phyloP scores from a whole-genome alignment of 805 yeast species.

The Grigorovia jiainica region DNA sequence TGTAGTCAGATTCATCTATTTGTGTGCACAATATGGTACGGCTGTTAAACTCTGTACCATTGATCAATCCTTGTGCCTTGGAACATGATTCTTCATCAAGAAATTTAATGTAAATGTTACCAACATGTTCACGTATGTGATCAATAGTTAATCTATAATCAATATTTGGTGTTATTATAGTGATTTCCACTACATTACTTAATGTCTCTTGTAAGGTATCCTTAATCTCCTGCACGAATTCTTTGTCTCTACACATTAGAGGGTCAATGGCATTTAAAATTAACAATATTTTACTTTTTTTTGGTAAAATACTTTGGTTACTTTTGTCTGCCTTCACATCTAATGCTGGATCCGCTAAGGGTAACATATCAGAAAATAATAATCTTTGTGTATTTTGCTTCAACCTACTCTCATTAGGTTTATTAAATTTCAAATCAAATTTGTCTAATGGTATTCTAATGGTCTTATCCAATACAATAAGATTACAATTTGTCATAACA shows the following conservation, averaged over 20 bases:
- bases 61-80: conserved; percentile 45
- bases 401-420: conserved; percentile 10
- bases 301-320: background rate
- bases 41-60: conserved; percentile 60
- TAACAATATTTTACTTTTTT: conserved; percentile 43
- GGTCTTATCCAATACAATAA: background rate
- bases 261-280: conserved; percentile 58
- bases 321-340: conserved; percentile 22
- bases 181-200: conserved; percentile 39
- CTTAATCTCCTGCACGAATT: conserved; percentile 38
- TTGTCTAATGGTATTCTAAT: background rate
- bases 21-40: conserved; percentile 60
- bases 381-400: conserved; percentile 15
- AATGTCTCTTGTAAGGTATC: conserved; percentile 37
- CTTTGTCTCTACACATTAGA: conserved; percentile 49
- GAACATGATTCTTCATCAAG: conserved; percentile 40
- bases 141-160: conserved; percentile 38
- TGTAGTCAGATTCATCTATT: conserved; percentile 51
- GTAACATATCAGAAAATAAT: conserved; percentile 29
- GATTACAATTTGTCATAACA: background rate
- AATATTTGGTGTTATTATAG: conserved; percentile 48
- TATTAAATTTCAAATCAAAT: conserved; percentile 1
- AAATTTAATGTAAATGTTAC: conserved; percentile 65
- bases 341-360: conserved; percentile 10
- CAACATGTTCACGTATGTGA: conserved; percentile 47